A percentile compares a stretch with the other conserved stretches of the same genome.
phyloP scores from a whole-genome alignment of 2,329 filamentous ascomycete genomes.

The Talaromyces sp. region DNA sequence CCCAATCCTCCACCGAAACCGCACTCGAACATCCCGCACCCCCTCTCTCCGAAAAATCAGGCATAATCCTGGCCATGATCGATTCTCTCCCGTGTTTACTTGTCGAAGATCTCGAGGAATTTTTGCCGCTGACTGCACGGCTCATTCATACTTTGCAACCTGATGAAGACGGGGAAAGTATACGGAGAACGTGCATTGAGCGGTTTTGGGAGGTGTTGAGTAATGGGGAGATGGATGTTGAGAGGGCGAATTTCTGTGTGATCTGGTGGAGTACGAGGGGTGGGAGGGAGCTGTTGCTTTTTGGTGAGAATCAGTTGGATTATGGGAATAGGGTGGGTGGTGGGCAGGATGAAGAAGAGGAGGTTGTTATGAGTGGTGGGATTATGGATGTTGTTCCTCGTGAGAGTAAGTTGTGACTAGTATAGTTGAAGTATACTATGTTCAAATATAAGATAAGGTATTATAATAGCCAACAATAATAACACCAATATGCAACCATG shows the following conservation, averaged over 20 bases:
- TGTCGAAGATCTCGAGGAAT: conserved; percentile 67
- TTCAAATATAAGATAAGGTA: not conserved
- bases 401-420: conserved; percentile 46
- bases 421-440: not conserved
- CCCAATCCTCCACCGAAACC: conserved; percentile 30
- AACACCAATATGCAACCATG: not conserved
- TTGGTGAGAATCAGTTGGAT: conserved; percentile 48
- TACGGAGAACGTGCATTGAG: conserved; percentile 61
- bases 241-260: conserved; percentile 71
- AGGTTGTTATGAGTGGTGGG: conserved; percentile 53
- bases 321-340: conserved; percentile 43
- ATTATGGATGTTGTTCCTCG: conserved; percentile 32
- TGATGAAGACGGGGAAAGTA: conserved; percentile 46
- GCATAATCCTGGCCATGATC: conserved; percentile 69
- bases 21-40: conserved; percentile 27
- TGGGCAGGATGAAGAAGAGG: conserved; percentile 39
- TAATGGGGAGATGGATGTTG: conserved; percentile 81
- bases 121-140: conserved; percentile 67
- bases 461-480: no score
- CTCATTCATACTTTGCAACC: conserved; percentile 56
- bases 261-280: conserved; percentile 76
- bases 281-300: conserved; percentile 53
- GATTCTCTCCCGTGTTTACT: conserved; percentile 73
- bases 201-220: conserved; percentile 76
- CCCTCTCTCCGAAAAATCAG: conserved; percentile 65